Evolutionary conservation across 2,329 filamentous ascomycete species (phyloP).

Genomic region (Epichloe brachyelytri): DNA sequence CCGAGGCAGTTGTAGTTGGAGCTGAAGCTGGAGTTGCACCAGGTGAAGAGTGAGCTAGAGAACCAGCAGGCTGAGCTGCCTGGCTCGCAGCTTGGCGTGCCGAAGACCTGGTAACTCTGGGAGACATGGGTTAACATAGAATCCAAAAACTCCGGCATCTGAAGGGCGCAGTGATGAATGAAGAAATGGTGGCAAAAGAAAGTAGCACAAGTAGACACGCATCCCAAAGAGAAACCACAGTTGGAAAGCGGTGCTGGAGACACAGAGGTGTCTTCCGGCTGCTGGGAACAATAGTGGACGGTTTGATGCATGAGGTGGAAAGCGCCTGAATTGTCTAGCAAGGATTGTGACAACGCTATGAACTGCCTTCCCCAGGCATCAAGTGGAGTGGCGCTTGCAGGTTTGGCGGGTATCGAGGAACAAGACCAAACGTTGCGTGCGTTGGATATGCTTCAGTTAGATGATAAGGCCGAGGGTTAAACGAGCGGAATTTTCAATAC

Average conservation of each 20-base stretch:
- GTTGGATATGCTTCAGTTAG: neutral
- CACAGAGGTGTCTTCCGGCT: neutral
- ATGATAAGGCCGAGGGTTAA: neutral
- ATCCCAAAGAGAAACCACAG: neutral
- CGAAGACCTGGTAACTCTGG: slow-evolving; percentile 91
- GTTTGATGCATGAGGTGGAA: slow-evolving; percentile 1
- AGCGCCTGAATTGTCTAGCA: neutral
- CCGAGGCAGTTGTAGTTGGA: slow-evolving; percentile 16
- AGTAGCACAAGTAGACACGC: neutral
- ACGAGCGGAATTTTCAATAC: neutral
- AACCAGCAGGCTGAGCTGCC: slow-evolving; percentile 33
- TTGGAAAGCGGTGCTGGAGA: neutral
- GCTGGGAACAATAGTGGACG: slow-evolving; percentile 6
- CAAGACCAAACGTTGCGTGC: neutral
- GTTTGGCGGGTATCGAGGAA: neutral
- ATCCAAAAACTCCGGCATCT: slow-evolving; percentile 8
- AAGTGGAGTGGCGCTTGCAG: slow-evolving; percentile 2
- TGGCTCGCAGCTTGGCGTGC: slow-evolving; percentile 72
- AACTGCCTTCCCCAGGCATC: neutral
- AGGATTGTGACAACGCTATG: neutral
- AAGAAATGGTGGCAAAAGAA: slow-evolving; percentile 8
- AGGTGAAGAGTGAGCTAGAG: slow-evolving; percentile 25
- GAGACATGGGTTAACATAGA: slow-evolving; percentile 63
- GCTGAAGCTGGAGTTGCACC: slow-evolving; percentile 4
- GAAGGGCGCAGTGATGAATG: slow-evolving; percentile 16